Percentiles rank a stretch among this genome's conserved stretches.
phyloP scores from a whole-genome alignment of 2,329 filamentous ascomycete genomes.

The Pseudocercospora cruenta region DNA sequence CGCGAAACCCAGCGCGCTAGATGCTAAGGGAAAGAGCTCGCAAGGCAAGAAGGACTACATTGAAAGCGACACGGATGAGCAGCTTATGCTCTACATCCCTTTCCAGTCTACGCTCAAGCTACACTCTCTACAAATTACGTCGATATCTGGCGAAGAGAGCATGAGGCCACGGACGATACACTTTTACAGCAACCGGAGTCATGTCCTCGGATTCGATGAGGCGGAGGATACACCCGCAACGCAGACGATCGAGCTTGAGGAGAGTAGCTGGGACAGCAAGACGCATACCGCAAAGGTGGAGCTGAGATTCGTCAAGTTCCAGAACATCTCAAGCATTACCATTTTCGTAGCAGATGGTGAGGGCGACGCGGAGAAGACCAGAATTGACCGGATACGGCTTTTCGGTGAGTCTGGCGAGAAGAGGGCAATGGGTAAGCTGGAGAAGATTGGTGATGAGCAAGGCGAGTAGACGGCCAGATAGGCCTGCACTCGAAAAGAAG shows the following conservation, averaged over 20 bases:
- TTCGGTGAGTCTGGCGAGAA: slow-evolving; percentile 91
- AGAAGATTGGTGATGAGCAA: slow-evolving; percentile 84
- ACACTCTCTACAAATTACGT: slow-evolving; percentile 85
- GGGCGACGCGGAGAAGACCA: slow-evolving; percentile 81
- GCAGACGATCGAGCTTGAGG: slow-evolving; percentile 74
- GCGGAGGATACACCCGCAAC: slow-evolving; percentile 83
- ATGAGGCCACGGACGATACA: slow-evolving; percentile 82
- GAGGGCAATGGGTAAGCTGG: slow-evolving; percentile 88
- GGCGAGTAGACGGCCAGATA: slow-evolving; percentile 15
- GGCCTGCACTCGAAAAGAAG: no score
- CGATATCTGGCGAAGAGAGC: slow-evolving; percentile 74
- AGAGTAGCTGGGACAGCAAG: slow-evolving; percentile 71
- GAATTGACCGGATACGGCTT: slow-evolving; percentile 76
- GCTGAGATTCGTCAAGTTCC: slow-evolving; percentile 95
- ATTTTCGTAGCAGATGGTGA: slow-evolving; percentile 83
- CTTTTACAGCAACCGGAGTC: slow-evolving; percentile 83
- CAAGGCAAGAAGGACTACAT: slow-evolving; percentile 75
- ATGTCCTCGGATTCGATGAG: slow-evolving; percentile 93
- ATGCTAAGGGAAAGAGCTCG: slow-evolving; percentile 56
- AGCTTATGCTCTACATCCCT: slow-evolving; percentile 88
- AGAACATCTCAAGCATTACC: slow-evolving; percentile 84
- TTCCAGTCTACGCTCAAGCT: slow-evolving; percentile 88
- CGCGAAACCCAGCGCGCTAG: slow-evolving; percentile 67
- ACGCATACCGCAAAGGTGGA: slow-evolving; percentile 56
- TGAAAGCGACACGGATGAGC: slow-evolving; percentile 95